Evolutionary conservation across 176 grass and related monocot genomes (phyloP).

Genomic region (Otatea glauca): DNA sequence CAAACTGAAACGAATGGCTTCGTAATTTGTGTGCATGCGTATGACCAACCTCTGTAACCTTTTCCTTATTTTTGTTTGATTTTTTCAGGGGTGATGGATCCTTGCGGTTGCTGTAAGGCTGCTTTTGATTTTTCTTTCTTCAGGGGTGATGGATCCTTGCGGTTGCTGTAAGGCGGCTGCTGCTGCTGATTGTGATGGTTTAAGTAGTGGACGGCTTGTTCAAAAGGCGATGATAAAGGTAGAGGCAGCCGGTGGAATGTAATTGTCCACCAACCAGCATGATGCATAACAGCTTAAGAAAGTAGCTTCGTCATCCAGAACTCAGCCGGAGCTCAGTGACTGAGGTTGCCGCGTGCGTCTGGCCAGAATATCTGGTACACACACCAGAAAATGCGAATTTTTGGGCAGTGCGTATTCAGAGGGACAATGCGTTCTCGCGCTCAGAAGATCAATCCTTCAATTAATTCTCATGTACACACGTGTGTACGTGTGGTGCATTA

Average conservation of each 20-base stretch:
- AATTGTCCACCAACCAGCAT: constrained; percentile 33
- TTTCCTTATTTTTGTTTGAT: not conserved
- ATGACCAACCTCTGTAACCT: not conserved
- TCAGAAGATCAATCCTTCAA: too few species aligned
- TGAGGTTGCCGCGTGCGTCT: too few species aligned
- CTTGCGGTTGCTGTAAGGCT: too few species aligned
- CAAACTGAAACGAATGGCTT: not conserved
- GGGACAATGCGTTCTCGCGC: too few species aligned
- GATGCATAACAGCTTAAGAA: not conserved
- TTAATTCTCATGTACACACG: too few species aligned
- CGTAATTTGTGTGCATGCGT: not conserved
- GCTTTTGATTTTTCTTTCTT: not conserved
- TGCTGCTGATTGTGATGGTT: constrained; percentile 3
- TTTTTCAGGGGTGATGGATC: not conserved
- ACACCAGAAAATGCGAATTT: too few species aligned
- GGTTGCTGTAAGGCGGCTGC: not conserved
- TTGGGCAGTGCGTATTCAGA: too few species aligned
- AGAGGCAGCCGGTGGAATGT: constrained; percentile 4
- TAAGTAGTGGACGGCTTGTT: not conserved
- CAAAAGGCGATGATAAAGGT: not conserved
- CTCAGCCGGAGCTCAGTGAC: too few species aligned
- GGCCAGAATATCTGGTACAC: too few species aligned
- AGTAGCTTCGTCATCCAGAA: too few species aligned
- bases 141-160: too few species aligned
- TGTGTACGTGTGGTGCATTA: too few species aligned